Base-by-base conservation (phyloP, 1,284 basidiomycete genomes). In the Flammula alnicola region DNA sequence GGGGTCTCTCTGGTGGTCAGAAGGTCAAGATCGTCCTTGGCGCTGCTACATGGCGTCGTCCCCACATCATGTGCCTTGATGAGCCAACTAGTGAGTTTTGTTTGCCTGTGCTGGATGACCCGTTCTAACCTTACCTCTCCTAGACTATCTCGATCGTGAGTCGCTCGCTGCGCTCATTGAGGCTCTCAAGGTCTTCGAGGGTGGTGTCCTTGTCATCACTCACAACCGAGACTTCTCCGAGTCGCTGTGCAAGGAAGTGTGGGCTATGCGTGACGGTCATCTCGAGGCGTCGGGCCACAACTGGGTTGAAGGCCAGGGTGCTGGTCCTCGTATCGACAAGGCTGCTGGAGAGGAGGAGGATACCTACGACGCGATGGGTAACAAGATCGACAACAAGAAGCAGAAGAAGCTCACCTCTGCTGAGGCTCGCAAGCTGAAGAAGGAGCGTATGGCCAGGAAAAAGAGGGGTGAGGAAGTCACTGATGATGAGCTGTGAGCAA, bases 1-100 rank as follows among this genome's bases (percentile, higher is more conserved):
- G 93, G 56, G 95, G 95, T 86, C 87, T 98, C 44, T 97, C 94
- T 53, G 97, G 97, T 76, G 97, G 97, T 72, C 97, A 99, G 77
- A 99, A 99, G 81, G 95, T 98, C 71, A 98, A 98, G 86, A 95
- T 99, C 64, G 96, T 98, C 20, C 92, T 98, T 63, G 95, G 94
- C 76, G 95, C 96, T 62, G 94, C 96, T 40, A 98, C 95, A 39
- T 98, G 95, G 95, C 93, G 95, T 71, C 89, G 95, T 62, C 97
- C 96, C 54, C 97, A 99, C 80, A 75, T 98, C 72, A 91, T 99
- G 73, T 95, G 95, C 72, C 79, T 99, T 69, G 96, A 98, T 74
- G 96, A 99, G 79, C 96, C 96, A 59, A 95, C 93, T 57, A 95
- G 83, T 89, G 72, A 44, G 80, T 79, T 42, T 49, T 38, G 33